These are phyloP conservation scores for Suillus subalutaceus DNA, from an alignment of 768 basidiomycete genomes.

Conservation along the genomic window DNA sequence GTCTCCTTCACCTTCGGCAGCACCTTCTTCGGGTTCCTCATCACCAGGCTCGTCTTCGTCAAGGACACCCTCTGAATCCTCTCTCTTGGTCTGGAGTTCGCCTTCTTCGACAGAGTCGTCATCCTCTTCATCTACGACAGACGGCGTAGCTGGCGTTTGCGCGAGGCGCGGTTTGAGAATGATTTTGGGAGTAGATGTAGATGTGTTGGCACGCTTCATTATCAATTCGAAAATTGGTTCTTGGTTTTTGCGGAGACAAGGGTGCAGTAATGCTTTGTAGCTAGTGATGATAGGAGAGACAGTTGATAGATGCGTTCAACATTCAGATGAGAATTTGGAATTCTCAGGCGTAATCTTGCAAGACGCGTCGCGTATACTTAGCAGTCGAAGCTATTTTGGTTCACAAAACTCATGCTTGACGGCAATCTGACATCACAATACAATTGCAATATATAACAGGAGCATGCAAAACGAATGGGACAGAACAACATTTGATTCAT, in stretches of 20 bases:
- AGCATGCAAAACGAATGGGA: constrained; percentile 3
- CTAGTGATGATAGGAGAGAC: neutral
- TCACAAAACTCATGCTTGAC: neutral
- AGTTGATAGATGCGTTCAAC: neutral
- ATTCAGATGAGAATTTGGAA: neutral
- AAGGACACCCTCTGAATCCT: constrained; percentile 32
- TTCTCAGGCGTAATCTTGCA: no score
- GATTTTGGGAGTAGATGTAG: constrained; percentile 37
- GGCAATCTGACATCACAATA: neutral
- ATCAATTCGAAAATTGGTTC: neutral
- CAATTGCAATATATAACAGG: neutral
- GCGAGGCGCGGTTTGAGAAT: constrained; percentile 43
- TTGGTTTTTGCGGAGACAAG: neutral
- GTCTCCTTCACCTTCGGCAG: constrained; percentile 30
- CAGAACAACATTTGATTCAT: constrained; percentile 14
- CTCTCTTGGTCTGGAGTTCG: constrained; percentile 30
- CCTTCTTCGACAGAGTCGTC: constrained; percentile 24
- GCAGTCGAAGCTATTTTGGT: neutral
- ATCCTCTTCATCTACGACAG: constrained; percentile 22
- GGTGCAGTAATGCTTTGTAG: neutral
- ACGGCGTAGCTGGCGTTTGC: constrained; percentile 20
- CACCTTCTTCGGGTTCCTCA: constrained; percentile 29
- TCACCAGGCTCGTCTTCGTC: constrained; percentile 34
- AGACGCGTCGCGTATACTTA: neutral
- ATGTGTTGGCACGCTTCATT: constrained; percentile 28